Percentiles rank a stretch among this genome's conserved stretches.
phyloP scores from a whole-genome alignment of 169 alveolate genomes.

The Plasmodium ovale region DNA sequence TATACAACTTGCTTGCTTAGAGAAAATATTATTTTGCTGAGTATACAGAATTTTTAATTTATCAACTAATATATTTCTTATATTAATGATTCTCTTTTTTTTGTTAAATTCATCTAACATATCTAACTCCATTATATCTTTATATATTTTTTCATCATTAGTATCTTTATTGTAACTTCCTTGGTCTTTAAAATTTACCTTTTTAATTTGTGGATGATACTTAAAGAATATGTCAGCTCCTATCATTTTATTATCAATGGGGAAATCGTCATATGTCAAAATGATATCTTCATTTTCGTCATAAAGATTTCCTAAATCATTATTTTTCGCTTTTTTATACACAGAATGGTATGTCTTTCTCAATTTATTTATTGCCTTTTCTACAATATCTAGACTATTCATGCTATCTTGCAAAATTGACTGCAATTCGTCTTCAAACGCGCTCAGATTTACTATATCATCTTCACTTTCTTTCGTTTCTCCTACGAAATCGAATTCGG shows the following conservation, averaged over 20 bases:
- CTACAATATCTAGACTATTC: not conserved
- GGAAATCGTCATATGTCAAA: conserved; percentile 25
- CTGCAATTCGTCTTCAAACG: not conserved
- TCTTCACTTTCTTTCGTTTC: too few relatives aligned
- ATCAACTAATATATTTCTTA: conserved; percentile 27
- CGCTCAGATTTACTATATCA: not conserved
- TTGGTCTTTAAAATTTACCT: not conserved
- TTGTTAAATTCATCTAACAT: not conserved
- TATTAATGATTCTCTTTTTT: conserved; percentile 11
- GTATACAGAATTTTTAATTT: conserved; percentile 8
- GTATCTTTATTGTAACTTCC: not conserved
- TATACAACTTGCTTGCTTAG: conserved; percentile 22
- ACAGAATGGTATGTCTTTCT: conserved; percentile 6
- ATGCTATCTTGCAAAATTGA: not conserved
- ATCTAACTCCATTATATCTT: conserved; percentile 11
- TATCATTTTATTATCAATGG: conserved; percentile 26
- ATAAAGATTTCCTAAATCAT: not conserved
- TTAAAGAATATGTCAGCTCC: conserved; percentile 46
- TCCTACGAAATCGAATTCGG: too few relatives aligned
- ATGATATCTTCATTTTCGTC: conserved; percentile 18
- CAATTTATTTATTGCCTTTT: not conserved
- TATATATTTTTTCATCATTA: not conserved
- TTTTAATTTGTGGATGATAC: not conserved
- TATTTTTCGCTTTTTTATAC: conserved; percentile 5
- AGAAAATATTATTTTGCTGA: conserved; percentile 10